Evolutionary conservation across 257 asterid genomes (phyloP).

Genomic region (Plectranthus barbatus): DNA sequence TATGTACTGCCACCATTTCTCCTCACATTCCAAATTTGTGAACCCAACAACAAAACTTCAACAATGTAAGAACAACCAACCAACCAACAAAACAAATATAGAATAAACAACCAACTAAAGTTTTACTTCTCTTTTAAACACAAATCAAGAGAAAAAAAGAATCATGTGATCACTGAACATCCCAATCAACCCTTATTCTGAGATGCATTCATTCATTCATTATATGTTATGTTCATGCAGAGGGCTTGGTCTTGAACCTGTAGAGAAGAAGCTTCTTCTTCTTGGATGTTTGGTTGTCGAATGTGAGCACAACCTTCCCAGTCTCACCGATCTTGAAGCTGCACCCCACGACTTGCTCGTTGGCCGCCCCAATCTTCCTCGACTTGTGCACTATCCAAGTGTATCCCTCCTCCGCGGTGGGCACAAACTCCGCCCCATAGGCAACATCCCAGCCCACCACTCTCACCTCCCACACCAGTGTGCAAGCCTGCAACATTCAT

Average conservation of each 20-base stretch:
- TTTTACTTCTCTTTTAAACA: constrained; percentile 8
- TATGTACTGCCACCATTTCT: constrained; percentile 15
- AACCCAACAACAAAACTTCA: constrained; percentile 32
- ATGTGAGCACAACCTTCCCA: constrained; percentile 76
- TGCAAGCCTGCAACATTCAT: constrained; percentile 37
- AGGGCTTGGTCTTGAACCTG: constrained; percentile 74
- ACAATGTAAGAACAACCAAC: constrained; percentile 22
- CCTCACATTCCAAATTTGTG: constrained; percentile 13
- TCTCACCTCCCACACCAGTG: constrained; percentile 77
- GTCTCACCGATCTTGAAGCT: constrained; percentile 57
- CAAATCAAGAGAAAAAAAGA: constrained; percentile 17
- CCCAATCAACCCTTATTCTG: constrained; percentile 2
- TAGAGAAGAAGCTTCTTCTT: constrained; percentile 86
- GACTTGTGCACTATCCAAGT: constrained; percentile 72
- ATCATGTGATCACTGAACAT: constrained; percentile 45
- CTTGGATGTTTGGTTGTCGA: constrained; percentile 81
- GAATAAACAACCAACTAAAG: constrained; percentile 29
- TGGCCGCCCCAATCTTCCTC: constrained; percentile 52
- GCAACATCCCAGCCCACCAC: constrained; percentile 79
- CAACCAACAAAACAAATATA: constrained; percentile 26
- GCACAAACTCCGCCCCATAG: constrained; percentile 86
- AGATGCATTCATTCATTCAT: too few species aligned
- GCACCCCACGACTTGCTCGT: constrained; percentile 59
- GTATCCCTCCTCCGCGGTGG: constrained; percentile 70
- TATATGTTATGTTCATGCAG: constrained; percentile 25